Evolutionary conservation across 495 filamentous ascomycete genomes (phyloP), one percentile per base, ranked within the genome.

Genomic region (Penicillium bovifimosum): DNA sequence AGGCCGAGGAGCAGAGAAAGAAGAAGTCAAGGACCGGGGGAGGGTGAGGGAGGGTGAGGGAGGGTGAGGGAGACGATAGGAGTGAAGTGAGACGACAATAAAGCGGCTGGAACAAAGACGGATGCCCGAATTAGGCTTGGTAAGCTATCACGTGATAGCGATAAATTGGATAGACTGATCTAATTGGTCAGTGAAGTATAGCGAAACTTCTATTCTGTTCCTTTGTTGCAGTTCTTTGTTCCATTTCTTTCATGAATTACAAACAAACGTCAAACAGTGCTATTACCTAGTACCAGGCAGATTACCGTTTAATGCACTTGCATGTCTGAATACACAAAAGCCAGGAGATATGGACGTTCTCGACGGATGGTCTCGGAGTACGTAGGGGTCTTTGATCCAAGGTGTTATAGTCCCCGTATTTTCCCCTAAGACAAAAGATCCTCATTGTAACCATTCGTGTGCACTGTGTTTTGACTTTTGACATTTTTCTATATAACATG

Each of bases 1-100:
- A 66, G 60, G 63, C 56, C 55, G 58, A 68, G 61, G 61, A 55
- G 32, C 47, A 47, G 41, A 51, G 56, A 50, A 35, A 60, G 58
- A 55, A 40, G 56, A 52, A 40, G 55, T 46, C 43, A 52, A 44
- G 50, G 52, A 55, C 51, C 45, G 32, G 34, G 58, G 55, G 63
- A 56, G 58, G 24, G 43, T 33, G 29, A 14, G 33, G 33, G 17
- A 58, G n/a, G n/a, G n/a, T n/a, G 32, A 29, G 58, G 55, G 63
- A 56, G 58, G 24, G 43, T 47, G 53, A 43, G 24, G 33, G 34
- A 43, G 43, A 34, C 40, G 38, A 56, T 29, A 24, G 35, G 43
- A 18, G 50, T 53, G 48, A 60, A 49, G 54, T 32, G 50, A 49
- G 38, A 39, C 32, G 9, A 27, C 50, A 41, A 36, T 55, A 29